A percentile compares a stretch with the other conserved stretches of the same genome.
phyloP scores from a whole-genome alignment of 352 stramenopile genomes.

The Poterioochromonas sp. region DNA sequence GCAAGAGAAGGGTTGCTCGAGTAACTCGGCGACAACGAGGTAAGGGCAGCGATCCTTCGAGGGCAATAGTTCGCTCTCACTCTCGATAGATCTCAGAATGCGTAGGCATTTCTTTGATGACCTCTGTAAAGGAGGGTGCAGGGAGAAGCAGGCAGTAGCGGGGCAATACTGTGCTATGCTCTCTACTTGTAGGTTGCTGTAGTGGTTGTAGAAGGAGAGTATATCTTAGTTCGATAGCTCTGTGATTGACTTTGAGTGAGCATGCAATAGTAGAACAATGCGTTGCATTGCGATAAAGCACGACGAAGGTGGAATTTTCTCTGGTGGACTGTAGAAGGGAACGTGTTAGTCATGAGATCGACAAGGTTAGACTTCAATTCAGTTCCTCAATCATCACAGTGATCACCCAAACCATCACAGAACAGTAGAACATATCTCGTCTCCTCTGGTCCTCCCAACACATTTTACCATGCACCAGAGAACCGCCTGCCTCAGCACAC shows the following conservation, averaged over 20 bases:
- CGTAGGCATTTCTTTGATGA: neutral
- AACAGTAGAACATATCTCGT: no score
- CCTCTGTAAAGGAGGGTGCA: neutral
- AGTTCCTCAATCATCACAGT: no score
- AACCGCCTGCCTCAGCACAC: neutral
- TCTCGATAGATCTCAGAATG: neutral
- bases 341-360: no score
- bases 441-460: no score
- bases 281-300: neutral
- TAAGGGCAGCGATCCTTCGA: neutral
- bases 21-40: neutral
- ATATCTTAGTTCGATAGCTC: no score
- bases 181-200: neutral
- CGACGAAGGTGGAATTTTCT: neutral
- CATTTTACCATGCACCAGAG: no score
- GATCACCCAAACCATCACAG: no score
- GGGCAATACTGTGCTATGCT: neutral
- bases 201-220: no score
- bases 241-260: neutral
- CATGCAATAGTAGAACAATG: slow-evolving; percentile 2
- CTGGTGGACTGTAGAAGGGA: neutral
- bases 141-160: neutral
- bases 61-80: slow-evolving; percentile 3
- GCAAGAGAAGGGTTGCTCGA: neutral
- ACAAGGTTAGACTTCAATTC: no score